phyloP scores from a whole-genome alignment of 192 early-diverging fungal species.

The Backusella liffmaniae region DNA sequence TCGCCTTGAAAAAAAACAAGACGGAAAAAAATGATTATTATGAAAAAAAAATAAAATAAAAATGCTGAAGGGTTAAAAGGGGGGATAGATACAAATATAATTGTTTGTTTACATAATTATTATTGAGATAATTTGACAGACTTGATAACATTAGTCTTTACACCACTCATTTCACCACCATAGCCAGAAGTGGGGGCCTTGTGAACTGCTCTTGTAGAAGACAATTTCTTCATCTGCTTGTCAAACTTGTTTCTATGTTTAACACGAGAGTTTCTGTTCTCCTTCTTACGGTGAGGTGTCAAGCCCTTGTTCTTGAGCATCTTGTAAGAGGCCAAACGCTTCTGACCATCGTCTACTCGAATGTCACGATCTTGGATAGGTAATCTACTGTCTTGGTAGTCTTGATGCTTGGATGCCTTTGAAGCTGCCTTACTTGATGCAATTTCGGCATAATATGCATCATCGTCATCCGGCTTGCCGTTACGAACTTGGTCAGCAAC shows the following conservation, averaged over 20 bases:
- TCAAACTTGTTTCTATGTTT: slow-evolving; percentile 89
- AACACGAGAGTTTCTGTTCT: slow-evolving; percentile 92
- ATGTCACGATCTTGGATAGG: slow-evolving; percentile 36
- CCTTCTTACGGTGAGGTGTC: slow-evolving; percentile 88
- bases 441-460: slow-evolving; percentile 51
- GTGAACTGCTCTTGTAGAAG: slow-evolving; percentile 70
- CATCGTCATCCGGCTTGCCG: slow-evolving; percentile 52
- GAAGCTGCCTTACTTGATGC: slow-evolving; percentile 45
- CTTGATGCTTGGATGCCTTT: slow-evolving; percentile 49
- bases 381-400: slow-evolving; percentile 42
- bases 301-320: slow-evolving; percentile 97
- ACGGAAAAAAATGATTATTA: not conserved
- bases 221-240: slow-evolving; percentile 87
- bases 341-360: slow-evolving; percentile 50
- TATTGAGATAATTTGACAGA: slow-evolving; percentile 65
- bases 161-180: slow-evolving; percentile 92
- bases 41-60: not conserved
- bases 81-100: not conserved
- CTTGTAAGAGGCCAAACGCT: slow-evolving; percentile 81
- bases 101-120: not conserved
- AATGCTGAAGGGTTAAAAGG: not conserved
- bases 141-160: slow-evolving; percentile 82
- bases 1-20: not conserved
- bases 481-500: slow-evolving; percentile 41
- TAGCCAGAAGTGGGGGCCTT: slow-evolving; percentile 74